Evolutionary conservation across 108 stramenopile species (phyloP), one percentile per base, ranked within the genome.

Genomic region (Licmophora abbreviata): DNA sequence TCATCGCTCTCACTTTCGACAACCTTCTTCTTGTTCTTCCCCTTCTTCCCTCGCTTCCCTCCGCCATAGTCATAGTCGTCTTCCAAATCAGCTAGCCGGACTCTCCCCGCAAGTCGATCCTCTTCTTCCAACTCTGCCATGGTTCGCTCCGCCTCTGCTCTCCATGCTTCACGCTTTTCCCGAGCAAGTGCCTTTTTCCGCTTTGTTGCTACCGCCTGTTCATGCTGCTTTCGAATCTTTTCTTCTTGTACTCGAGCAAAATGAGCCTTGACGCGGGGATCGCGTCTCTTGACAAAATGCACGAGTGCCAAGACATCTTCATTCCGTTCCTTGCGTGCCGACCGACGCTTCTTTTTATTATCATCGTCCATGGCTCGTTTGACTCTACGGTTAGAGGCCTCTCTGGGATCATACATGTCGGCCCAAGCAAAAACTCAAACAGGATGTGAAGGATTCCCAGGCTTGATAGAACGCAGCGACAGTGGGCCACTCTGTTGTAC

Each of bases 311-410:
- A 48, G 48, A 93, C 64, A 31, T 88, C 85, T 28, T 87, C 81
- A 23, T 82, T 71, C 20, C 81, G 73, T 48, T 65, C 73, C 40
- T 65, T 75, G 57, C 74, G 79, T 15, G 85, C 92, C 4, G 56
- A 48, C 53, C 67, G 66, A 22, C 92, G 63, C 11, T 79, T 78
- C 54, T 89, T 93, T 57, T 59, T 58, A 56, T 93, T 93, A 35
- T 87, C 92, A 27, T 88, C 86, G 35, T 93, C 87, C 81, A 93
- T 93, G 15, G 71, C 40, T 37, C 92, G 64, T 23, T 87, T 71
- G 15, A 93, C 63, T 15, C 84, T 41, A 23, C 92, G 77, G 69
- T 67, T 83, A 11, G 72, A 70, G 8, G 84, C 86, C 54, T 76
- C 75, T 14, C 59, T 54, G n/a, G 63, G 41, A 54, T 93, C 82